Percentiles rank a stretch among this genome's conserved stretches.
These are phyloP conservation scores for Rhodamnia argentea DNA, from an alignment of 345 rosid species.

Conservation along the genomic window DNA sequence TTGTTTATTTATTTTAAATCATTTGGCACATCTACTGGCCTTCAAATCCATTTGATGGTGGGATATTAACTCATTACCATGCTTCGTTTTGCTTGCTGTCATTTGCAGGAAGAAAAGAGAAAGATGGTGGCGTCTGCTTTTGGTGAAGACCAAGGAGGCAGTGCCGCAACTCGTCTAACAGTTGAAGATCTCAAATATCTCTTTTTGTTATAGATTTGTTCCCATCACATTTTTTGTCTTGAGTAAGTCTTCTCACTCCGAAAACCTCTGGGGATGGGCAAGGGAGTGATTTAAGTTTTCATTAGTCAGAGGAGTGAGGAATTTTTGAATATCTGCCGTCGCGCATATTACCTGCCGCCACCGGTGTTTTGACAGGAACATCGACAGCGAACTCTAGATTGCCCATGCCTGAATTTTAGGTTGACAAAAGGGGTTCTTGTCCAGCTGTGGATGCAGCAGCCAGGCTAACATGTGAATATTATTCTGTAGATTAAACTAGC, in stretches of 20 bases:
- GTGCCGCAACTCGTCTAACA: constrained; percentile 65
- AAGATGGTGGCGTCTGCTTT: constrained; percentile 97
- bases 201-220: constrained; percentile 22
- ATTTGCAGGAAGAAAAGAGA: constrained; percentile 78
- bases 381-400: not conserved
- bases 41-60: not conserved
- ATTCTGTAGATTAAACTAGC: not conserved
- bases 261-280: not conserved
- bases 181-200: constrained; percentile 76
- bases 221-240: not conserved
- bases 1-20: not conserved
- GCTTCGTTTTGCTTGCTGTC: not conserved
- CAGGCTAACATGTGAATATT: not conserved
- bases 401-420: not conserved
- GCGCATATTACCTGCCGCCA: not conserved
- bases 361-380: not conserved
- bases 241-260: not conserved
- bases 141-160: constrained; percentile 83
- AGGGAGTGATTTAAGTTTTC: not conserved
- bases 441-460: not conserved
- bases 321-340: not conserved
- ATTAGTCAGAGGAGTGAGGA: not conserved
- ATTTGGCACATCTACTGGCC: not conserved
- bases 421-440: not conserved
- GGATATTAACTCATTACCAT: rapidly evolving